Evolutionary conservation across 2,329 filamentous ascomycete genomes (phyloP), one percentile per base, ranked within the genome.

Genomic region (Diplodia seriata): DNA sequence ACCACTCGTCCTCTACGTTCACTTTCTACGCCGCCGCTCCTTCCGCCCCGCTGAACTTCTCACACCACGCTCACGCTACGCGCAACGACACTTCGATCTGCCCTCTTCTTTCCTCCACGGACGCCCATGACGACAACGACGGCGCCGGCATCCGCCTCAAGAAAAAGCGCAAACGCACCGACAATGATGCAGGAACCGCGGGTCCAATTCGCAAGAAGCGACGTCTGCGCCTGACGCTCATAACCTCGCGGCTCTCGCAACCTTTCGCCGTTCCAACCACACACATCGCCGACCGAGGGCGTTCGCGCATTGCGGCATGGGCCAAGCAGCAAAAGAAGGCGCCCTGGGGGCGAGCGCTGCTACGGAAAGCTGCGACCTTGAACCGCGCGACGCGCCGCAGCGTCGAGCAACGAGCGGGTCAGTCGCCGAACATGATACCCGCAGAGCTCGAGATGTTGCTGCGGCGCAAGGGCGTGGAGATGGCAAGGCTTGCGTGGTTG

Each of bases 201-300:
- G 56, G 57, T 15, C 66, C 56, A 2, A 63, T 55, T 20, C 56
- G 31, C 38, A 92, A 93, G 82, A 92, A 92, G 77, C 86, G 90
- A 29, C 84, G 90, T 3, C 79, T 92, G 4, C 84, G 88, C 0
- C 80, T 87, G 2, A 75, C 78, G 56, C 83, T 92, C 53, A 86
- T 91, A 73, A 92, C 90, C 1, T 91, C 89, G 23, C 85, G 89
- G 8, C 86, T 92, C 0, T 91, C 89, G 11, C 85, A 84, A 57
- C 89, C 90, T 1, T 92, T 87, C 76, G 91, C 89, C 0, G 82
- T 86, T 33, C 90, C 90, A 0, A 88, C 90, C 3, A 88, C 89
- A 53, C 89, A 92, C 73, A 90, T 91, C 68, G 82, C 89, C 64
- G 87, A 89, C 75, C 85, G 88, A 31, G 88, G 87, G 67, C 82